Conservation (phyloP, 306 rosid species). For the Medicago ruthenica region DNA sequence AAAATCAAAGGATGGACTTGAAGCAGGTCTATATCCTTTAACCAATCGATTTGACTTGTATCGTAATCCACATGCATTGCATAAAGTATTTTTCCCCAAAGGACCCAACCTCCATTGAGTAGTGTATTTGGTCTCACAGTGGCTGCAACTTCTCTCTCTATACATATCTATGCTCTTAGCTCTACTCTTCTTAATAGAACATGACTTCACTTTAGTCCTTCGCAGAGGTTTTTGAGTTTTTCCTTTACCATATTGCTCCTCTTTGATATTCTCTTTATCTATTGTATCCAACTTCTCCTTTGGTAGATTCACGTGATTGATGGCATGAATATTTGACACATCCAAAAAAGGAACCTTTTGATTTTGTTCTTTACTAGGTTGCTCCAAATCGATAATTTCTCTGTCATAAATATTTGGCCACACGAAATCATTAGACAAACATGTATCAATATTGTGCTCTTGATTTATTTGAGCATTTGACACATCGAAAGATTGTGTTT, state of each 20-base stretch:
- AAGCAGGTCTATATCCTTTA: conserved; percentile 34
- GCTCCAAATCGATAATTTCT: background rate
- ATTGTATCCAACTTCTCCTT: background rate
- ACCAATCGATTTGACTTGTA: conserved; percentile 28
- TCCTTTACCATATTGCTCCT: too few species aligned
- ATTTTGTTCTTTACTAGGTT: background rate
- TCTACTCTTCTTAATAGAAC: background rate
- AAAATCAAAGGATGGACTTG: conserved; percentile 25
- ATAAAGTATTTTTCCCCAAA: conserved; percentile 33
- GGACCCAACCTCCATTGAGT: conserved; percentile 51
- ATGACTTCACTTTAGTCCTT: background rate
- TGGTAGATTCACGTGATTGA: background rate
- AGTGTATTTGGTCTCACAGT: conserved; percentile 22
- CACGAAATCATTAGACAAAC: background rate
- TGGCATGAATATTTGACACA: background rate
- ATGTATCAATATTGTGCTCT: background rate
- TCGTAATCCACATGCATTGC: conserved; percentile 48
- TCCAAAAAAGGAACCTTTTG: background rate
- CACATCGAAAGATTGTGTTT: background rate
- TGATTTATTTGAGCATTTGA: background rate
- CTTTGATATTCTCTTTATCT: too few species aligned
- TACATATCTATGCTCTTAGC: background rate
- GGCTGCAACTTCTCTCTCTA: background rate
- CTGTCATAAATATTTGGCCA: too few species aligned
- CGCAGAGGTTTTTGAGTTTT: too few species aligned